Percentiles rank a stretch among this genome's conserved stretches.
These are phyloP conservation scores for Sungouiozyma ichnusensis DNA, from an alignment of 805 yeast genomes.

Conservation along the genomic window DNA sequence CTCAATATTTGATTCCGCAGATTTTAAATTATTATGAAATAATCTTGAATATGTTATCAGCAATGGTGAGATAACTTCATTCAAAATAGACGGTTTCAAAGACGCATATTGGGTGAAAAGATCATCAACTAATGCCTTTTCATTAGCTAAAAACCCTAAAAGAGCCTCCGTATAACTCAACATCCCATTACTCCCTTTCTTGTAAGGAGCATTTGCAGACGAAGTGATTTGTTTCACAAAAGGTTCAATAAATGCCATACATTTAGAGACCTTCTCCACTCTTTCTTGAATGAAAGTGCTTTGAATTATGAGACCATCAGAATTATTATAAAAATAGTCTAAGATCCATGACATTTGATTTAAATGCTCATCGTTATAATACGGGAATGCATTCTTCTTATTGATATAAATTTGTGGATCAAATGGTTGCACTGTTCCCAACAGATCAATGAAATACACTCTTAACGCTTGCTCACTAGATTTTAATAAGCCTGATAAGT, in stretches of 20 bases:
- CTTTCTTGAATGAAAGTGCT: conserved; percentile 36
- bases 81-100: conserved; percentile 22
- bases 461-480: conserved; percentile 48
- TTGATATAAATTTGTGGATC: conserved; percentile 36
- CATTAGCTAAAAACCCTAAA: conserved; percentile 39
- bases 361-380: conserved; percentile 28
- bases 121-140: conserved; percentile 37
- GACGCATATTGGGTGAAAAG: conserved; percentile 30
- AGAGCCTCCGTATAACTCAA: conserved; percentile 43
- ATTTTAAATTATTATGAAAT: conserved; percentile 29
- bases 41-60: conserved; percentile 33
- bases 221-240: conserved; percentile 33
- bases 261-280: conserved; percentile 31
- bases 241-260: conserved; percentile 37
- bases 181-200: conserved; percentile 52
- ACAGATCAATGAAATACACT: conserved; percentile 37
- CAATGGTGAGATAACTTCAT: conserved; percentile 27
- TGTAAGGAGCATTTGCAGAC: conserved; percentile 40
- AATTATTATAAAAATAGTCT: conserved; percentile 34
- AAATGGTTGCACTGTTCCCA: conserved; percentile 34
- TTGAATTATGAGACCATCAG: conserved; percentile 24
- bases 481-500: conserved; percentile 44
- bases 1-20: conserved; percentile 33
- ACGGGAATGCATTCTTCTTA: conserved; percentile 34
- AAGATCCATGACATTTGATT: conserved; percentile 34